Percentiles rank a stretch among this genome's conserved stretches.
Evolutionary conservation across 192 early-diverging fungal species (phyloP).

Genomic region (Chytriomyces hyalinus): DNA sequence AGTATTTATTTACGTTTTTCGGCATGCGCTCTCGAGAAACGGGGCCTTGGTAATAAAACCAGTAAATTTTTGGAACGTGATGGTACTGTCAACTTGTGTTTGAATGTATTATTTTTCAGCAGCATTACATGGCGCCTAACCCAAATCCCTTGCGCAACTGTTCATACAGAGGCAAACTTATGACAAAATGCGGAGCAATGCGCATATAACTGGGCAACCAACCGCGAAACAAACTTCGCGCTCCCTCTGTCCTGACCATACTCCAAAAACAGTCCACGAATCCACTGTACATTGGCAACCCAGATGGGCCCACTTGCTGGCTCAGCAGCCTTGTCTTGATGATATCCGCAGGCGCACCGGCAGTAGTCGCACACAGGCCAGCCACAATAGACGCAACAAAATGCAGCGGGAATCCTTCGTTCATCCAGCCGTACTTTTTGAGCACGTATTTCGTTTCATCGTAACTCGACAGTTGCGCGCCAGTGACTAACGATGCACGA

Average conservation of each 20-base stretch:
- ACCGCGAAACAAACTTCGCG: constrained; percentile 13
- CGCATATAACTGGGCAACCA: constrained; percentile 35
- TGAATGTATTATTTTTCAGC: neutral
- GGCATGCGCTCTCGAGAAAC: too few species aligned
- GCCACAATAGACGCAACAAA: constrained; percentile 48
- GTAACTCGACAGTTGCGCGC: constrained; percentile 56
- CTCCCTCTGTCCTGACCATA: constrained; percentile 20
- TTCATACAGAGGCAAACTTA: constrained; percentile 35
- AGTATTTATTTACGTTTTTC: too few species aligned
- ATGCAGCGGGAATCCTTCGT: constrained; percentile 49
- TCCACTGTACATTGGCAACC: constrained; percentile 1
- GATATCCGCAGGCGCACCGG: constrained; percentile 22
- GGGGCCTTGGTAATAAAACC: too few species aligned
- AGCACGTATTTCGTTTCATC: constrained; percentile 57
- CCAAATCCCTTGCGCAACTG: constrained; percentile 30
- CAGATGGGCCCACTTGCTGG: neutral
- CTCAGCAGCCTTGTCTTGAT: constrained; percentile 30
- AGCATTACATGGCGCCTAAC: constrained; percentile 23
- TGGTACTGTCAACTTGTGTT: too few species aligned
- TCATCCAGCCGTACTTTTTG: constrained; percentile 37
- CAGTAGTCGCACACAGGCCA: constrained; percentile 35
- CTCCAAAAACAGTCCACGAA: constrained; percentile 21
- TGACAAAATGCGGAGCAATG: constrained; percentile 38
- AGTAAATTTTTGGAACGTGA: too few species aligned
- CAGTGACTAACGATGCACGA: constrained; percentile 56